Evolutionary conservation across 164 flowering plant genomes (phyloP).

Genomic region (Paratinospora sagittata): DNA sequence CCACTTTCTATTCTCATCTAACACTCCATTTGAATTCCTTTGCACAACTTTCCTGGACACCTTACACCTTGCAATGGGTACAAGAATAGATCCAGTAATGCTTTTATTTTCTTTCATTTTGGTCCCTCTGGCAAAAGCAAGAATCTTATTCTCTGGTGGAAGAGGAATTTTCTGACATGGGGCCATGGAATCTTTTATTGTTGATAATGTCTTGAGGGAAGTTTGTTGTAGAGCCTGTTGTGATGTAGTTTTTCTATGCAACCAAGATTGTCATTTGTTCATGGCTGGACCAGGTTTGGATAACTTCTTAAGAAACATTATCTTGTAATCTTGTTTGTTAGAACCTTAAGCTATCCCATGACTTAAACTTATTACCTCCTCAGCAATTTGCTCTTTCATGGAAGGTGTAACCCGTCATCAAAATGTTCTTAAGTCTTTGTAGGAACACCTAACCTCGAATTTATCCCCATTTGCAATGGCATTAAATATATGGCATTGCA

Average conservation of each 20-base stretch:
- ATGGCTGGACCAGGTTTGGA: neutral
- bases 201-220: slow-evolving; percentile 17
- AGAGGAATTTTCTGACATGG: slow-evolving; percentile 37
- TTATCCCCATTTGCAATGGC: neutral
- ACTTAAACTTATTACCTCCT: neutral
- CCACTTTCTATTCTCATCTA: slow-evolving; percentile 34
- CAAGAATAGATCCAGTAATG: slow-evolving; percentile 58
- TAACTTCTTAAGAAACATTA: neutral
- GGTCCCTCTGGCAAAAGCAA: slow-evolving; percentile 36
- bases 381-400: too few relatives aligned
- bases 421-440: neutral
- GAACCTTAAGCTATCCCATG: neutral
- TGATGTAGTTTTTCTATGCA: slow-evolving; percentile 1
- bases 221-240: neutral
- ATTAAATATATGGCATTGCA: neutral
- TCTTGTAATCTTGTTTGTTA: too few relatives aligned
- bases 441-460: slow-evolving; percentile 1
- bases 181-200: slow-evolving; percentile 41
- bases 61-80: slow-evolving; percentile 51
- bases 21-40: slow-evolving; percentile 28
- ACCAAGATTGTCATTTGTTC: neutral
- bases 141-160: slow-evolving; percentile 56
- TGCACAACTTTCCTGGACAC: slow-evolving; percentile 30
- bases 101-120: slow-evolving; percentile 29
- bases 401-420: too few relatives aligned